A percentile compares a stretch with the other conserved stretches of the same genome.
Evolutionary conservation across 1,284 basidiomycete genomes (phyloP).

Genomic region (Pseudozyma hubeiensis): DNA sequence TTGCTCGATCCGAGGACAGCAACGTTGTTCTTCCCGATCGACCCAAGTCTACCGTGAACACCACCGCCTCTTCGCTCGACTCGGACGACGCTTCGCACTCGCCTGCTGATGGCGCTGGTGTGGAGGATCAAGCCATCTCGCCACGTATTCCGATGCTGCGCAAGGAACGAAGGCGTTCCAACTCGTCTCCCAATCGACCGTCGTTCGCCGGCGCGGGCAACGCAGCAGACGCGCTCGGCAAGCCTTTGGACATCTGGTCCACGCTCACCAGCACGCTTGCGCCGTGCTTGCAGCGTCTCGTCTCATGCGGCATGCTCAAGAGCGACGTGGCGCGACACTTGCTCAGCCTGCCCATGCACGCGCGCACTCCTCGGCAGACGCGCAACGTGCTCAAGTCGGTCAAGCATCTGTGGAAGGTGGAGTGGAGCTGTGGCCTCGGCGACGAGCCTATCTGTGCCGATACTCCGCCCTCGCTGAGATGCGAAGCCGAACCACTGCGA

Average conservation of each 20-base stretch:
- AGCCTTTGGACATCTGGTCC: slow-evolving; percentile 67
- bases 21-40: slow-evolving; percentile 40
- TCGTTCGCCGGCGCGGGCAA: slow-evolving; percentile 5
- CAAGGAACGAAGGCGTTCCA: slow-evolving; percentile 48
- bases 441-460: slow-evolving; percentile 28
- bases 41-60: slow-evolving; percentile 39
- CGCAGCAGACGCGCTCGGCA: slow-evolving; percentile 11
- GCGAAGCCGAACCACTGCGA: slow-evolving; percentile 59
- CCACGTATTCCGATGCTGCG: slow-evolving; percentile 24
- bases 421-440: slow-evolving; percentile 67
- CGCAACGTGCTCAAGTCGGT: slow-evolving; percentile 68
- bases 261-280: slow-evolving; percentile 67
- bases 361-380: slow-evolving; percentile 68
- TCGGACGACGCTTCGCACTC: slow-evolving; percentile 3
- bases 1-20: slow-evolving; percentile 67
- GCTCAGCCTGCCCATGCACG: slow-evolving; percentile 68
- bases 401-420: slow-evolving; percentile 68
- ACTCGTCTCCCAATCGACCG: slow-evolving; percentile 44
- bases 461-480: slow-evolving; percentile 24
- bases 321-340: slow-evolving; percentile 69
- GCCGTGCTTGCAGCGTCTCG: slow-evolving; percentile 69
- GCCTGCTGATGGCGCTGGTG: neutral
- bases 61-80: slow-evolving; percentile 9
- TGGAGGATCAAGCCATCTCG: slow-evolving; percentile 1
- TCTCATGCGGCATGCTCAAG: slow-evolving; percentile 70